Percentiles rank a stretch among this genome's conserved stretches.
Conservation (phyloP, 2,329 filamentous ascomycete species). For the Scedosporium aurantiacum region DNA sequence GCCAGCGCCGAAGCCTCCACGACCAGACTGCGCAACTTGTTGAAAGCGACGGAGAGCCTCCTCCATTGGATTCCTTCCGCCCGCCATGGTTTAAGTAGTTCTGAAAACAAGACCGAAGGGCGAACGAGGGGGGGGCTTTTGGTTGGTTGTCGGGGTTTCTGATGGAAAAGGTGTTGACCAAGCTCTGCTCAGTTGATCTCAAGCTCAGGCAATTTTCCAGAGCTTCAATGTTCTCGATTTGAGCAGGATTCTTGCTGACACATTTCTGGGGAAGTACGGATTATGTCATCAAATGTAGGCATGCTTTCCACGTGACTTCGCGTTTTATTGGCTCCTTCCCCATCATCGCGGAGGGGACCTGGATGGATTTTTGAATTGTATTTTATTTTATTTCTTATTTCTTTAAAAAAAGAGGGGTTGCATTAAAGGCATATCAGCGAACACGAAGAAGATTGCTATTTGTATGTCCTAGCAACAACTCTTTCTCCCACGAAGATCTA, state of each 20-base stretch:
- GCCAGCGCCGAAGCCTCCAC: constrained; percentile 30
- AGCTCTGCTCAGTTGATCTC: background rate
- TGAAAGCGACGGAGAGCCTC: constrained; percentile 41
- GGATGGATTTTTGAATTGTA: too few species aligned
- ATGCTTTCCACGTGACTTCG: constrained; percentile 2
- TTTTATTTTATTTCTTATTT: too few species aligned
- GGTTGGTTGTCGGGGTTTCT: background rate
- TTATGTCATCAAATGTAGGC: constrained; percentile 1
- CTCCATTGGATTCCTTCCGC: constrained; percentile 27
- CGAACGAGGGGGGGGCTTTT: background rate
- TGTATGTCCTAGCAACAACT: too few species aligned
- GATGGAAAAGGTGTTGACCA: background rate
- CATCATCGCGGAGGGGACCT: constrained; percentile 1
- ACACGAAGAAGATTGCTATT: too few species aligned
- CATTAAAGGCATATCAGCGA: too few species aligned
- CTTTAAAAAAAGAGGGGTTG: too few species aligned
- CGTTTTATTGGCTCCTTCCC: background rate
- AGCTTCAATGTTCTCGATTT: background rate
- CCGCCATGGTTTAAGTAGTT: constrained; percentile 3
- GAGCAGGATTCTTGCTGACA: background rate
- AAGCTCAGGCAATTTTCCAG: constrained; percentile 7
- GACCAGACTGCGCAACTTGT: constrained; percentile 32
- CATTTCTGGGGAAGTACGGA: background rate
- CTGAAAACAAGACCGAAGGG: background rate
- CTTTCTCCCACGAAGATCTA: too few species aligned